These are phyloP conservation scores for Penicillium sp. DNA, from an alignment of 2,329 filamentous ascomycete genomes.

Conservation along the genomic window DNA sequence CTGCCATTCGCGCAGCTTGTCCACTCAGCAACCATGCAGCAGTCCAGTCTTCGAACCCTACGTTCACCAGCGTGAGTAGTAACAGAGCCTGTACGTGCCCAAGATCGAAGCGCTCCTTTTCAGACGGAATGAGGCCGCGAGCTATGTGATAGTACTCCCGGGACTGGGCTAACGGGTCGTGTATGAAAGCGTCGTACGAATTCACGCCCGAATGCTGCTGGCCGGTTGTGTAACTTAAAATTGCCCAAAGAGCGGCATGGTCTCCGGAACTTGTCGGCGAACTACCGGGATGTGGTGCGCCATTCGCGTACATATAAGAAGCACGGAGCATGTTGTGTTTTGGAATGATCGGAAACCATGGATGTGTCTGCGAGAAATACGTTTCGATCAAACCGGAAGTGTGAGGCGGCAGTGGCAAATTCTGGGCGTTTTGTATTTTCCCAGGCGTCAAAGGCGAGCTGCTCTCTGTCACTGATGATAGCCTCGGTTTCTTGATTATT, in stretches of 20 bases:
- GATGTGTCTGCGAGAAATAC: slow-evolving; percentile 57
- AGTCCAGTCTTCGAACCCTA: slow-evolving; percentile 44
- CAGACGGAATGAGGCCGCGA: slow-evolving; percentile 35
- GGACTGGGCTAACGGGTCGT: slow-evolving; percentile 21
- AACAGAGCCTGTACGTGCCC: slow-evolving; percentile 44
- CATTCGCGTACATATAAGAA: slow-evolving; percentile 52
- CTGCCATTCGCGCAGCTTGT: slow-evolving; percentile 47
- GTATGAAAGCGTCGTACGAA: slow-evolving; percentile 1
- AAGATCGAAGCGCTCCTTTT: slow-evolving; percentile 36
- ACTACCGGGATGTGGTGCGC: slow-evolving; percentile 31
- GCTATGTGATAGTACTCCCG: slow-evolving; percentile 35
- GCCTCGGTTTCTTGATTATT: slow-evolving; percentile 24
- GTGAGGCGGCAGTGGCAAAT: slow-evolving; percentile 44
- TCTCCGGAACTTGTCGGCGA: slow-evolving; percentile 34
- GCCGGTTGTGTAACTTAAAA: slow-evolving; percentile 39
- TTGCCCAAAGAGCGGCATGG: slow-evolving; percentile 43
- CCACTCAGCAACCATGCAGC: slow-evolving; percentile 54
- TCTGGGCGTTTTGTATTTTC: slow-evolving; percentile 6
- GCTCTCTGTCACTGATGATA: slow-evolving; percentile 18
- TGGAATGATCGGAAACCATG: slow-evolving; percentile 58
- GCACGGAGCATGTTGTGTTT: slow-evolving; percentile 55
- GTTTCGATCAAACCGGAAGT: slow-evolving; percentile 53
- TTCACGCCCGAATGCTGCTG: slow-evolving; percentile 23
- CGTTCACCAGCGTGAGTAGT: slow-evolving; percentile 48
- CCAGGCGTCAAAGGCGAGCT: not conserved